Base-by-base conservation (phyloP, 345 rosid genomes). In the Melastoma malabathricum region DNA sequence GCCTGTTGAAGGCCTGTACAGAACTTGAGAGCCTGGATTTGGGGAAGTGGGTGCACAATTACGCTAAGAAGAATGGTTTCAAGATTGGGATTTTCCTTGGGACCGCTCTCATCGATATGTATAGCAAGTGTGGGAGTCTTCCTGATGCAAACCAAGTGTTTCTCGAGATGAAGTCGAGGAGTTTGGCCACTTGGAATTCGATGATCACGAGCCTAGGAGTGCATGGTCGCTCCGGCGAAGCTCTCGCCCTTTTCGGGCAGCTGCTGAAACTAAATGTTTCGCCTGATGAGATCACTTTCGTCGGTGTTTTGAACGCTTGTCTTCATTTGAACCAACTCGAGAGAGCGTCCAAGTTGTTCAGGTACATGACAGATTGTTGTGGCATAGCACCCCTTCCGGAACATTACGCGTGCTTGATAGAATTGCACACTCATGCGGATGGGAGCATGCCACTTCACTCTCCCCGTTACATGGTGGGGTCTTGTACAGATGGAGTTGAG, bases 181-280 rank as follows among this genome's bases (percentile, higher is more conserved):
- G 70, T 54, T 63, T 82, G 62, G 87, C 86, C 15, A 75, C 87
- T 18, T 79, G 95, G 89, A 85, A 79, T 51, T 51, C 89, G 3
- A 85, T 85, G 95, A 82, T 85, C 44, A 75, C 87, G 54, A 77
- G 89, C 64, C 75, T 77, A 63, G 95, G 89, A 1, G 84, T 85
- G 54, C 89, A 85, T 57, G 95, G 95, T 2, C 66, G n/a, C 57
- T 84, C 81, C 7, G 74, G 65, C 16, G 83, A 77, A 64, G 89
- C 87, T 50, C 70, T 82, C 41, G 65, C 67, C 44, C 65, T 82
- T 49, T 85, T 82, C 64, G 71, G 51, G 13, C 51, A 69, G 64
- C 79, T 82, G 95, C 78, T 64, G 64, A 72, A 54, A 61, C 66
- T 47, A 43, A 61, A 48, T 8, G 57, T 67, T 3, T 60, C 47